Percentiles rank a stretch among this genome's conserved stretches.
Evolutionary conservation across 192 early-diverging fungal genomes (phyloP).

Genomic region (Mortierella antarctica): DNA sequence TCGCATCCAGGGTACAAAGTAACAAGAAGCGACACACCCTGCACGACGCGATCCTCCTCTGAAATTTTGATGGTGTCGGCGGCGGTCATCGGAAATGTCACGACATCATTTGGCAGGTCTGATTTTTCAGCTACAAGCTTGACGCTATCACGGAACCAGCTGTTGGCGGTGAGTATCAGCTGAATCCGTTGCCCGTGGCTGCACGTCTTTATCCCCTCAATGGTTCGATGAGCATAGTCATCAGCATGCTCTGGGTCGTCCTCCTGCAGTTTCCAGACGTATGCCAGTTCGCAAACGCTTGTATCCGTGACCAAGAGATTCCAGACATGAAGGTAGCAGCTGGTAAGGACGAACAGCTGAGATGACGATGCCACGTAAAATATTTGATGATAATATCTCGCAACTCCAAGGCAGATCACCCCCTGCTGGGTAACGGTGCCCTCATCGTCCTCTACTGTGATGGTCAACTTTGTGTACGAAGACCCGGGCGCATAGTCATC

Average conservation of each 20-base stretch:
- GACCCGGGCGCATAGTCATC: background rate
- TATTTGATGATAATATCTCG: background rate
- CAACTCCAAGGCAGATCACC: too few relatives aligned
- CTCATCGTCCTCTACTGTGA: background rate
- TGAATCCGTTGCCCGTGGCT: too few relatives aligned
- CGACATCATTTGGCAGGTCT: background rate
- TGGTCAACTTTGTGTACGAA: background rate
- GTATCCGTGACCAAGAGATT: background rate
- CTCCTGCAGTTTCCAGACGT: background rate
- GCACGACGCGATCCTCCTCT: background rate
- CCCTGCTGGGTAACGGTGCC: too few relatives aligned
- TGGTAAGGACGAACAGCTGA: slow-evolving; percentile 2
- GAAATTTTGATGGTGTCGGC: background rate
- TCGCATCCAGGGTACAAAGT: background rate
- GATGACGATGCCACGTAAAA: background rate
- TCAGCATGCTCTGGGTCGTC: background rate
- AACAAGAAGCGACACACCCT: background rate
- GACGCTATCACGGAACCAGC: too few relatives aligned
- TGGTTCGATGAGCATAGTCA: background rate
- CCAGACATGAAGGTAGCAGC: slow-evolving; percentile 4
- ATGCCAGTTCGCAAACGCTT: background rate
- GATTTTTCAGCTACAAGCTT: too few relatives aligned
- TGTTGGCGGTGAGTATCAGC: too few relatives aligned
- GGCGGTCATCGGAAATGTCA: background rate
- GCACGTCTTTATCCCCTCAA: too few relatives aligned